Conservation (phyloP, 1,284 basidiomycete species). For the Austroboletus olivaceoglutinosus region DNA sequence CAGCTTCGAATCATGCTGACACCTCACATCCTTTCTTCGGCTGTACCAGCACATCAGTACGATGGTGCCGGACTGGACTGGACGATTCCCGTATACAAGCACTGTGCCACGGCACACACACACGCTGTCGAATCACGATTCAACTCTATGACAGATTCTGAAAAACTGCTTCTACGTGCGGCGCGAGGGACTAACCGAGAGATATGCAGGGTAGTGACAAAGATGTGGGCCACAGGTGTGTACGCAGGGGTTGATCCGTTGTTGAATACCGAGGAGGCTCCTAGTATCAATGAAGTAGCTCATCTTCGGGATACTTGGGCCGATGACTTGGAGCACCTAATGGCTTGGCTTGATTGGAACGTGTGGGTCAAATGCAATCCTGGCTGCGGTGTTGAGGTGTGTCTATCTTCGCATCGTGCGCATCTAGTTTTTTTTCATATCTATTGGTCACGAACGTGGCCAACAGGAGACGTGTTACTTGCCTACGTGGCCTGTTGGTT, state of each 20-base stretch:
- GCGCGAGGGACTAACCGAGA: slow-evolving; percentile 39
- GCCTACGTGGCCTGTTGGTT: not conserved
- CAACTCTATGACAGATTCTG: slow-evolving; percentile 34
- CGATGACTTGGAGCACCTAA: slow-evolving; percentile 29
- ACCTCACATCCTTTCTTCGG: slow-evolving; percentile 23
- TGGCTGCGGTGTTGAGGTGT: slow-evolving; percentile 35
- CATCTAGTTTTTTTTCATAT: too few species aligned
- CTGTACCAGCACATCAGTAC: not conserved
- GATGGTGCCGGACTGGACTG: slow-evolving; percentile 16
- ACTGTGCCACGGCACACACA: slow-evolving; percentile 39
- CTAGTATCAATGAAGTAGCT: not conserved
- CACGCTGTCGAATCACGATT: slow-evolving; percentile 18
- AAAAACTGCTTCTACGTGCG: slow-evolving; percentile 35
- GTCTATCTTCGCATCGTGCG: not conserved
- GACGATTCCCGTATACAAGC: slow-evolving; percentile 25
- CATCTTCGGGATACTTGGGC: slow-evolving; percentile 23
- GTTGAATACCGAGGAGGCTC: slow-evolving; percentile 1
- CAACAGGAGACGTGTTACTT: not conserved
- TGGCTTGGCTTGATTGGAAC: slow-evolving; percentile 43
- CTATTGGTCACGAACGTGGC: not conserved
- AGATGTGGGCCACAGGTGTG: slow-evolving; percentile 44
- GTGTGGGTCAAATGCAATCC: slow-evolving; percentile 40
- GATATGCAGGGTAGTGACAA: slow-evolving; percentile 46
- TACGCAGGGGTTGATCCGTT: slow-evolving; percentile 29
- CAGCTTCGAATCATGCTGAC: slow-evolving; percentile 26